phyloP scores from a whole-genome alignment of 306 rosid species.

The Cicer judaicum region DNA sequence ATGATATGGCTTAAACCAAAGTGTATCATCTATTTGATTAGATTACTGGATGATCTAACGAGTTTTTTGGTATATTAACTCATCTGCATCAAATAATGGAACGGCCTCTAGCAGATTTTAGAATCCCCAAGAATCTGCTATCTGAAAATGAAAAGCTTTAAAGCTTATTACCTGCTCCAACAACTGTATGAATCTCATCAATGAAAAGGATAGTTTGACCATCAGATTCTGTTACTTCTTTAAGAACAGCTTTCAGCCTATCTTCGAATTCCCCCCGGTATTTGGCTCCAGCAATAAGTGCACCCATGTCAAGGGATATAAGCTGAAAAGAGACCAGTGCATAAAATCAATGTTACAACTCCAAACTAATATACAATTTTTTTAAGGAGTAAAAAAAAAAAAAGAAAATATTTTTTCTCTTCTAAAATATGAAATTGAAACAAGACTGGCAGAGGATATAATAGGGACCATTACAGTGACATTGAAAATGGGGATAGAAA shows the following conservation, averaged over 20 bases:
- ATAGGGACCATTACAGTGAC: neutral
- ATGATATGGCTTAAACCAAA: slow-evolving; percentile 9
- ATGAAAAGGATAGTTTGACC: slow-evolving; percentile 94
- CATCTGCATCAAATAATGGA: neutral
- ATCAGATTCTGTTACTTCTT: slow-evolving; percentile 97
- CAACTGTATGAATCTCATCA: slow-evolving; percentile 97
- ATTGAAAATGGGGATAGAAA: slow-evolving; percentile 20
- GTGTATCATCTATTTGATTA: slow-evolving; percentile 20
- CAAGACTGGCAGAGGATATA: slow-evolving; percentile 9
- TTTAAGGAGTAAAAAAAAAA: neutral
- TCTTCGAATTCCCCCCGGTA: slow-evolving; percentile 98
- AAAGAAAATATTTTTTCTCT: neutral
- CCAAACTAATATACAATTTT: slow-evolving; percentile 20
- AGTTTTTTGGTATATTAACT: neutral
- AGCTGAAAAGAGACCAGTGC: slow-evolving; percentile 58
- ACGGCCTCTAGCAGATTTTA: slow-evolving; percentile 11
- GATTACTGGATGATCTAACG: neutral
- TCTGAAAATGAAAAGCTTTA: slow-evolving; percentile 24
- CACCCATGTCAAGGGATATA: slow-evolving; percentile 98
- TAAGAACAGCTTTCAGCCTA: slow-evolving; percentile 96
- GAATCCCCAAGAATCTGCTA: neutral
- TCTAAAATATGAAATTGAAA: slow-evolving; percentile 11
- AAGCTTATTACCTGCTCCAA: slow-evolving; percentile 86
- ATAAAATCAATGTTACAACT: slow-evolving; percentile 39
- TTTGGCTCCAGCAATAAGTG: slow-evolving; percentile 97